phyloP scores from a whole-genome alignment of 805 yeast genomes.

The Starmerella sp. region DNA sequence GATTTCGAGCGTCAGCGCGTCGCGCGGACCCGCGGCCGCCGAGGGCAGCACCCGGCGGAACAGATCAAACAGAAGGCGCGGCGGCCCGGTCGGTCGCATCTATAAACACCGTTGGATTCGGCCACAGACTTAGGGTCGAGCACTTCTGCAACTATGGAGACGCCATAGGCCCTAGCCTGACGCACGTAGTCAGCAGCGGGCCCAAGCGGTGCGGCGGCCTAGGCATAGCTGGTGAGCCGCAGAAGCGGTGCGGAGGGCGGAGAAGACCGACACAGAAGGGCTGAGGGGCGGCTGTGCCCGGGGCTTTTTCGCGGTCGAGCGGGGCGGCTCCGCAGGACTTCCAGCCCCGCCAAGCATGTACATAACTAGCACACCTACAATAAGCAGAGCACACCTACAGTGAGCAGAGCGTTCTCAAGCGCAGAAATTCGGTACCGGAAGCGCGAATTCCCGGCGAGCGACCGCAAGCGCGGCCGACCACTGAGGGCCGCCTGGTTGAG shows the following conservation, averaged over 20 bases:
- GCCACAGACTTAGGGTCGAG: not conserved
- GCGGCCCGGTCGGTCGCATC: constrained; percentile 4
- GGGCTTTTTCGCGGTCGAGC: too few species aligned
- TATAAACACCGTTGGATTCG: not conserved
- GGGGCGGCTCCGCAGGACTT: too few species aligned
- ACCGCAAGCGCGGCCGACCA: too few species aligned
- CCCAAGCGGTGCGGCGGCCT: not conserved
- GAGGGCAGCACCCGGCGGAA: constrained; percentile 12
- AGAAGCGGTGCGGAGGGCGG: not conserved
- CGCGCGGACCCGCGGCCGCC: constrained; percentile 8
- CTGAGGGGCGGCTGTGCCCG: not conserved
- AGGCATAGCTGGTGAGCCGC: too few species aligned
- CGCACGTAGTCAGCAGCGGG: constrained; percentile 2
- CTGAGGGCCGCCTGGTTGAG: too few species aligned
- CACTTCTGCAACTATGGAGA: not conserved
- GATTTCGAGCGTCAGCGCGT: constrained; percentile 21
- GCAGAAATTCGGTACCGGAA: too few species aligned
- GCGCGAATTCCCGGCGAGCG: too few species aligned
- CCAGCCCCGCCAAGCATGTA: too few species aligned
- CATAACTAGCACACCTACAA: too few species aligned
- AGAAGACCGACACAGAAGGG: not conserved
- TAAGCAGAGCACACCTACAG: too few species aligned
- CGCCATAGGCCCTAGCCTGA: not conserved
- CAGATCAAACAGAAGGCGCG: constrained; percentile 6
- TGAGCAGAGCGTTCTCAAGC: too few species aligned